phyloP scores from a whole-genome alignment of 768 basidiomycete species.

The Panellus pusillus region DNA sequence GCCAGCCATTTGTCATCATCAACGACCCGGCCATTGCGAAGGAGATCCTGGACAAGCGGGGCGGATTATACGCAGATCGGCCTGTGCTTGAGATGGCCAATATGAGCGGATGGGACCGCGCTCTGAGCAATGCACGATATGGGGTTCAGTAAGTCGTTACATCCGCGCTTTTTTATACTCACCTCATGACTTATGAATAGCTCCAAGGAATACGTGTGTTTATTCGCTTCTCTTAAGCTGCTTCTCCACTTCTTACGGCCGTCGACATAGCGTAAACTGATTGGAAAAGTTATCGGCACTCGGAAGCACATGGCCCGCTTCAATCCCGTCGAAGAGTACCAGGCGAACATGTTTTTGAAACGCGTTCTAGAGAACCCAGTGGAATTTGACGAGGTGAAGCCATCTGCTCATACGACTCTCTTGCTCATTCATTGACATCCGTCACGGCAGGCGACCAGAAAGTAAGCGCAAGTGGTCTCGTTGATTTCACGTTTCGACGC shows the following conservation, averaged over 20 bases:
- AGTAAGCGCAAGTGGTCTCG: conserved; percentile 12
- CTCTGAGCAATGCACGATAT: conserved; percentile 7
- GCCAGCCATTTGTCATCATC: conserved; percentile 22
- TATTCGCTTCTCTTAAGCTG: neutral
- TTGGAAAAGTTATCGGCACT: conserved; percentile 43
- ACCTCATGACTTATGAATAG: neutral
- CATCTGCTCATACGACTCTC: conserved; percentile 31
- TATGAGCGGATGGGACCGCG: conserved; percentile 19
- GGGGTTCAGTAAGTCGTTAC: conserved; percentile 1
- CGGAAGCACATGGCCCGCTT: conserved; percentile 37
- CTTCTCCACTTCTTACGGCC: neutral
- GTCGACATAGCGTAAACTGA: conserved; percentile 33
- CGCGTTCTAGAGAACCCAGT: conserved; percentile 36
- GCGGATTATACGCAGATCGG: conserved; percentile 41
- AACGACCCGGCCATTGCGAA: conserved; percentile 19
- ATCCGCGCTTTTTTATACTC: too few species aligned
- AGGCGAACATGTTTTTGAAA: conserved; percentile 41
- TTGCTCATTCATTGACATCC: conserved; percentile 16
- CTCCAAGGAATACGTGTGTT: conserved; percentile 8
- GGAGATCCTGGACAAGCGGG: conserved; percentile 42
- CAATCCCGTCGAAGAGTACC: conserved; percentile 37
- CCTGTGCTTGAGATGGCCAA: conserved; percentile 41
- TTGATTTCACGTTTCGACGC: neutral
- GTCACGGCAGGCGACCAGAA: conserved; percentile 25
- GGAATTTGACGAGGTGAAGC: conserved; percentile 8